phyloP scores from a whole-genome alignment of 1,139 yeast species.

The Blastobotrys niveus region DNA sequence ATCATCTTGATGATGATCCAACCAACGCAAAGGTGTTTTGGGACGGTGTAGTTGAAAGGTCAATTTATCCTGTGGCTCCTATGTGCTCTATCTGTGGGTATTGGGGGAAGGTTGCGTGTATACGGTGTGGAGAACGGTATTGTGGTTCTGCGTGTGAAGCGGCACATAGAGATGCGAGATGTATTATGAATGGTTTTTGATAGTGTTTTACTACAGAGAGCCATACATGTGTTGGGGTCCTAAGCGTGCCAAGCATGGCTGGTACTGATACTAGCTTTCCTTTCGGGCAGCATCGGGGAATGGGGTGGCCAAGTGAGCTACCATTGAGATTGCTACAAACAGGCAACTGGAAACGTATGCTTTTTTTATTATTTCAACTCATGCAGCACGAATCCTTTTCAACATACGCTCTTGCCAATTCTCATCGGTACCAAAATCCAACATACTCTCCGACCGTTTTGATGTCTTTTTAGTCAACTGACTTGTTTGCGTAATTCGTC shows the following conservation, averaged over 20 bases:
- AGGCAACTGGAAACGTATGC: too few relatives aligned
- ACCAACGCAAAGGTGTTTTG: slow-evolving; percentile 28
- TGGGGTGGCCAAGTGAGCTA: too few relatives aligned
- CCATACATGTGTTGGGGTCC: too few relatives aligned
- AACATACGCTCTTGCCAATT: background rate
- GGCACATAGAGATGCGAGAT: slow-evolving; percentile 40
- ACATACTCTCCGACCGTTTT: slow-evolving; percentile 9
- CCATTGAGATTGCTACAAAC: too few relatives aligned
- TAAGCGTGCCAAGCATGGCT: too few relatives aligned
- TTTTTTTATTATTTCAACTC: too few relatives aligned
- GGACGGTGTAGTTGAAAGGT: slow-evolving; percentile 30
- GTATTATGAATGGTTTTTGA: slow-evolving; percentile 26
- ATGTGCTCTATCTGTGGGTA: slow-evolving; percentile 42
- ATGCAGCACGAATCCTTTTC: background rate
- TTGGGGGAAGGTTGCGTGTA: slow-evolving; percentile 35
- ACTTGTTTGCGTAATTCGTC: slow-evolving; percentile 23
- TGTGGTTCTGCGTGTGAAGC: slow-evolving; percentile 37
- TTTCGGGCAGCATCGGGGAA: too few relatives aligned
- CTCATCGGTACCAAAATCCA: slow-evolving; percentile 4
- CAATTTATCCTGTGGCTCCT: slow-evolving; percentile 34
- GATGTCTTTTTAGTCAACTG: background rate
- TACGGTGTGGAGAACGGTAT: slow-evolving; percentile 36
- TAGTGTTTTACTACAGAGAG: background rate
- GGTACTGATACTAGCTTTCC: too few relatives aligned
- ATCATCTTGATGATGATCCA: slow-evolving; percentile 41